Evolutionary conservation across 306 rosid species (phyloP), one percentile per base, ranked within the genome.

Genomic region (Cucumis cinereus): DNA sequence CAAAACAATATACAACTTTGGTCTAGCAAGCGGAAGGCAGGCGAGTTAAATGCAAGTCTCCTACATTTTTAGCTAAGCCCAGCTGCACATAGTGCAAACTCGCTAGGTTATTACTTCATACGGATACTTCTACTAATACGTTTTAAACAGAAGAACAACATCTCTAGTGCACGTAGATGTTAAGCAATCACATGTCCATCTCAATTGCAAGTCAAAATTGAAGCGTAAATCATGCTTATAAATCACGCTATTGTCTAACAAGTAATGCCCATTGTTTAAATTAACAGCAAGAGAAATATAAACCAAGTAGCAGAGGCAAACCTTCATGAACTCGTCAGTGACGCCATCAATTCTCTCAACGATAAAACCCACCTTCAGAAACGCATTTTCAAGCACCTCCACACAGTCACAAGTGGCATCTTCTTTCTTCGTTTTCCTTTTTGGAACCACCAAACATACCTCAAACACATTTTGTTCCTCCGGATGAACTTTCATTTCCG

Each of bases 311-410:
- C 36, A 87, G 84, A 71, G 80, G 22, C 83, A 82, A 79, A 94
- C 99, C 99, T 90, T 90, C 83, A 94, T 81, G 75, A 94, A 94
- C 79, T 90, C 95, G 79, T 94, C 97, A 57, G 87, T 92, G 77
- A 92, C 85, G 78, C 99, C 98, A 79, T 83, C 73, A 71, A 90
- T 87, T 81, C 89, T 87, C 83, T 92, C 97, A 80, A 87, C 96
- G 10, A 87, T 53, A 12, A 92, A 77, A 54, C 96, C 99, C 70
- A 73, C 85, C 75, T 85, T 86, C 82, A 53, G 70, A 62, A 94
- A 89, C 80, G 86, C 96, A 36, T 81, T 64, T 23, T 87, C 77
- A 40, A 94, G 91, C 70, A 90, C 83, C 75, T 74, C 71, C 66
- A 80, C 82, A 59, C 94, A 87, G 36, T 90, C 93, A 58, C 30